These are phyloP conservation scores for Suhomyces panamericanus DNA, from an alignment of 1,139 yeast genomes.

Conservation along the genomic window DNA sequence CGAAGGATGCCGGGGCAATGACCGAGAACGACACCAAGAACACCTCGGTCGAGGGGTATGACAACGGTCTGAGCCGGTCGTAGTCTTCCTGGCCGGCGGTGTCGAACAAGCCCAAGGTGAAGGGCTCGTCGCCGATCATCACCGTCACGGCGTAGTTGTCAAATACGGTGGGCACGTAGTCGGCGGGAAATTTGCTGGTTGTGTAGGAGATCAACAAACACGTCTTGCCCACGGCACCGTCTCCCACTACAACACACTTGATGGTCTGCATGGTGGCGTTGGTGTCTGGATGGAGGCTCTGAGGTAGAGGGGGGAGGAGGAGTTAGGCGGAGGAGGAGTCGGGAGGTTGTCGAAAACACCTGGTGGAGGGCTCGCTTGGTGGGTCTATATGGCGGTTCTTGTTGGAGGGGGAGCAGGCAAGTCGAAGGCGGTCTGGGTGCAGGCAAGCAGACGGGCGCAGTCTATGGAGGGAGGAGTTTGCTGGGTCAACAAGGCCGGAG, in stretches of 20 bases:
- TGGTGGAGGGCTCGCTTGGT: background rate
- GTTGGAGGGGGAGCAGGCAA: too few species aligned
- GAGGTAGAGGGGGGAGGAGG: too few species aligned
- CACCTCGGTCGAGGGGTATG: constrained; percentile 96
- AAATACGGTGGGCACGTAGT: constrained; percentile 92
- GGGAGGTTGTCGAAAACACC: constrained; percentile 4
- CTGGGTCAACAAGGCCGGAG: constrained; percentile 2
- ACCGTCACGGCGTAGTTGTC: constrained; percentile 98
- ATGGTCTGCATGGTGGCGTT: constrained; percentile 66
- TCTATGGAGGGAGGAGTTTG: background rate
- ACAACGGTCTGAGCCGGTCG: constrained; percentile 92
- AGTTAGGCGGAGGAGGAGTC: too few species aligned
- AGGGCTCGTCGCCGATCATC: constrained; percentile 98
- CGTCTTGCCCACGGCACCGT: constrained; percentile 89
- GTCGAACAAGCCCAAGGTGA: constrained; percentile 92
- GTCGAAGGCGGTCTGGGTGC: background rate
- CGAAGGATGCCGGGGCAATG: constrained; percentile 96
- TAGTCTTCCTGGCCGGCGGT: constrained; percentile 99
- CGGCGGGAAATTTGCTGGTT: constrained; percentile 91
- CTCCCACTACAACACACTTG: constrained; percentile 96
- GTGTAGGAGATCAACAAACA: constrained; percentile 73
- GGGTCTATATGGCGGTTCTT: too few species aligned
- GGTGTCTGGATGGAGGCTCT: too few species aligned
- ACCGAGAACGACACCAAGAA: constrained; percentile 93
- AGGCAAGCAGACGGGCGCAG: constrained; percentile 3